Percentiles rank a stretch among this genome's conserved stretches.
Evolutionary conservation across 306 rosid genomes (phyloP).

Genomic region (Quercus ilex): DNA sequence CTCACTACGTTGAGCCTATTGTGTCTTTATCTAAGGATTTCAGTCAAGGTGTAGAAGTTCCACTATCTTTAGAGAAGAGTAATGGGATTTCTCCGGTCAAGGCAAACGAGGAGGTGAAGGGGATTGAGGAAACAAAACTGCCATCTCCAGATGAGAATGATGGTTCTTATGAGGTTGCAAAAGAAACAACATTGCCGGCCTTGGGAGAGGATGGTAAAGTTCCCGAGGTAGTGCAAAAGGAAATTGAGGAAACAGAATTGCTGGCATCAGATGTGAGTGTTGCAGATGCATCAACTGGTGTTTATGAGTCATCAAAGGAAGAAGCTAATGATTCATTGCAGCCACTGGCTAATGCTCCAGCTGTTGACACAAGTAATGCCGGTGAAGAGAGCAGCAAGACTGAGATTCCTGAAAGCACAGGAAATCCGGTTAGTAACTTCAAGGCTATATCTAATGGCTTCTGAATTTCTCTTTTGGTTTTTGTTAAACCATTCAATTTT

Average conservation of each 20-base stretch:
- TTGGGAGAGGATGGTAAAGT: conserved; percentile 20
- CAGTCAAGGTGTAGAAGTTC: neutral
- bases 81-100: neutral
- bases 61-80: conserved; percentile 2
- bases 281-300: conserved; percentile 32
- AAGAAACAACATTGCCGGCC: conserved; percentile 19
- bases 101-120: neutral
- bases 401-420: conserved; percentile 26
- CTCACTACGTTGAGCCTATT: conserved; percentile 11
- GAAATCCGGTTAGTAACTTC: conserved; percentile 38
- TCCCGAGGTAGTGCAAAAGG: conserved; percentile 16
- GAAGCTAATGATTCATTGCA: conserved; percentile 26
- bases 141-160: neutral
- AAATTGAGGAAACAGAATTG: conserved; percentile 25
- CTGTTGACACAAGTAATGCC: conserved; percentile 27
- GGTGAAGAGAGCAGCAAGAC: conserved; percentile 13
- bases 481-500: neutral
- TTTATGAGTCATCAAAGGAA: conserved; percentile 26
- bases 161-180: conserved; percentile 14
- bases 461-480: neutral
- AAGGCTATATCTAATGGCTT: neutral
- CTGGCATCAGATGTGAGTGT: conserved; percentile 24
- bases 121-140: conserved; percentile 12
- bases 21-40: neutral
- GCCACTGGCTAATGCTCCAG: conserved; percentile 20